phyloP scores from a whole-genome alignment of 169 alveolate genomes.

The Toxoplasma gondii region DNA sequence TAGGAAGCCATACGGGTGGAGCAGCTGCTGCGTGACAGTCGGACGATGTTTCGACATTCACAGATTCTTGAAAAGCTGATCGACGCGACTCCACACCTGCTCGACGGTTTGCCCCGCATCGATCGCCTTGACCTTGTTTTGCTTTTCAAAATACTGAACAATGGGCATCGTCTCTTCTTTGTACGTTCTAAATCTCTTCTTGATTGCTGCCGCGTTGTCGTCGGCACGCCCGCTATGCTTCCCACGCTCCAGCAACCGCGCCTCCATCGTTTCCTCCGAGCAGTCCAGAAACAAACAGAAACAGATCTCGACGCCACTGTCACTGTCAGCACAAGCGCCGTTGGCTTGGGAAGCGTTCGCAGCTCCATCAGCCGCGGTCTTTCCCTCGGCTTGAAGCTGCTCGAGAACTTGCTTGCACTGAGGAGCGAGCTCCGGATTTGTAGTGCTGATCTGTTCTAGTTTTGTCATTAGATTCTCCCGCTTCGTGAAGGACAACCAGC shows the following conservation, averaged over 20 bases:
- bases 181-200: conserved; percentile 85
- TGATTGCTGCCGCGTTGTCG: conserved; percentile 89
- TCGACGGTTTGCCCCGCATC: conserved; percentile 69
- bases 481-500: conserved; percentile 81
- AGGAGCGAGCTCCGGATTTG: background rate
- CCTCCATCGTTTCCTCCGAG: conserved; percentile 78
- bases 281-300: conserved; percentile 78
- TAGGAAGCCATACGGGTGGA: too few species aligned
- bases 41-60: background rate
- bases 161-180: conserved; percentile 87
- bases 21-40: background rate
- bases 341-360: background rate
- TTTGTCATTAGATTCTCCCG: background rate
- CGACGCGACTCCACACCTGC: conserved; percentile 71
- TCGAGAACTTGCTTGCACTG: background rate
- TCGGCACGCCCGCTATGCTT: conserved; percentile 90
- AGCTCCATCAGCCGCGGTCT: background rate
- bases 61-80: conserved; percentile 24
- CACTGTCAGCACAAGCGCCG: background rate
- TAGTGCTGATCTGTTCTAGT: background rate
- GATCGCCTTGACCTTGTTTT: conserved; percentile 67
- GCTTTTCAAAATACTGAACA: conserved; percentile 76
- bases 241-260: conserved; percentile 83
- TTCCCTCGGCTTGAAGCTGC: background rate
- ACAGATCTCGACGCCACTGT: conserved; percentile 70